Percentiles rank a stretch among this genome's conserved stretches.
These are phyloP conservation scores for Malassezia japonica DNA, from an alignment of 1,284 basidiomycete genomes.

Conservation along the genomic window DNA sequence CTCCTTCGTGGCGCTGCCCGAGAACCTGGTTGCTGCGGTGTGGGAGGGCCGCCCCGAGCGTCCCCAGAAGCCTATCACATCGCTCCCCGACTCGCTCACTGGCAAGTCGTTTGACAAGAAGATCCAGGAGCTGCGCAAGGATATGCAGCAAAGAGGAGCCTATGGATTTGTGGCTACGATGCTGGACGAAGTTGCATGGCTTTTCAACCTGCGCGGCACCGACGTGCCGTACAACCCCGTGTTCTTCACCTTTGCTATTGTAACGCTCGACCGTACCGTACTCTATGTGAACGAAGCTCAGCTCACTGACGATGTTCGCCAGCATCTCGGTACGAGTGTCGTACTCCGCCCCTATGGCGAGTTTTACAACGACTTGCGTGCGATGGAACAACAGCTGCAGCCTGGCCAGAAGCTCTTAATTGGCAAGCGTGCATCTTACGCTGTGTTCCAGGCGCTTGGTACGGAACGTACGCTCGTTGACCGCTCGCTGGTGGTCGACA, in stretches of 20 bases:
- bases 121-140: slow-evolving; percentile 32
- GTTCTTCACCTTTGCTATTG: slow-evolving; percentile 82
- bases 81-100: slow-evolving; percentile 63
- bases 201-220: slow-evolving; percentile 83
- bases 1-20: slow-evolving; percentile 50
- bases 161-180: slow-evolving; percentile 42
- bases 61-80: slow-evolving; percentile 62
- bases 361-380: slow-evolving; percentile 38
- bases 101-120: slow-evolving; percentile 49
- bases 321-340: slow-evolving; percentile 57
- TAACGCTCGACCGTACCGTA: slow-evolving; percentile 58
- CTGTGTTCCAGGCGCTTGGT: slow-evolving; percentile 44
- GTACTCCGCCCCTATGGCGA: slow-evolving; percentile 60
- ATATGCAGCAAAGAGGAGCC: slow-evolving; percentile 30
- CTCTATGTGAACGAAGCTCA: slow-evolving; percentile 66
- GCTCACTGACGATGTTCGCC: slow-evolving; percentile 56
- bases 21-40: slow-evolving; percentile 71
- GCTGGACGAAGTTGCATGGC: slow-evolving; percentile 53
- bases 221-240: slow-evolving; percentile 88
- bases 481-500: slow-evolving; percentile 59
- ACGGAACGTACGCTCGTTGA: slow-evolving; percentile 25
- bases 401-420: slow-evolving; percentile 32
- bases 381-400: slow-evolving; percentile 22
- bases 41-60: slow-evolving; percentile 68
- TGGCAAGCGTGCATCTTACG: slow-evolving; percentile 39